These are phyloP conservation scores for Cinnamomum chago DNA, from an alignment of 164 flowering plant species.

Conservation along the genomic window DNA sequence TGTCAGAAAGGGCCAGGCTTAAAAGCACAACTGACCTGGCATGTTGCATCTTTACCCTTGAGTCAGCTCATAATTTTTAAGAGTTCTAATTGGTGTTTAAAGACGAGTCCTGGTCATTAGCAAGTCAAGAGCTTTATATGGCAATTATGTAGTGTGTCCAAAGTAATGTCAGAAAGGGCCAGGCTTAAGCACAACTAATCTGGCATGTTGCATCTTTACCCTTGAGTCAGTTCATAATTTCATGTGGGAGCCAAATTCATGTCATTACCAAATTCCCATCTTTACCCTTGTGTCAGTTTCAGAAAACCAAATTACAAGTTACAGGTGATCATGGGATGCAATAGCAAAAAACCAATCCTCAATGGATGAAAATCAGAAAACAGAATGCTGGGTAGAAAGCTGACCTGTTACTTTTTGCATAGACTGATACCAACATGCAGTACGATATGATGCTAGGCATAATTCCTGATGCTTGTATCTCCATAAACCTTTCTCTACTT, in stretches of 20 bases:
- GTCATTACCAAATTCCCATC: not conserved
- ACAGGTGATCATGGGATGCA: too few relatives aligned
- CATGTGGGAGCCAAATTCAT: not conserved
- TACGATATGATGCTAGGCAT: constrained; percentile 82
- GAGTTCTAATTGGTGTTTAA: too few relatives aligned
- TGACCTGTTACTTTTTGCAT: constrained; percentile 77
- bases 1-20: too few relatives aligned
- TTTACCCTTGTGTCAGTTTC: not conserved
- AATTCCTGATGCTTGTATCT: constrained; percentile 68
- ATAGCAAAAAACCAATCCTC: not conserved
- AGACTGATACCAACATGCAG: constrained; percentile 87
- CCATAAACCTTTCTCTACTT: constrained; percentile 74
- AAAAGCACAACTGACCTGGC: too few relatives aligned
- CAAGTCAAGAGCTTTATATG: too few relatives aligned
- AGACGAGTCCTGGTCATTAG: too few relatives aligned
- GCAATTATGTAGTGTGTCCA: too few relatives aligned
- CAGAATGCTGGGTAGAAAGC: constrained; percentile 7
- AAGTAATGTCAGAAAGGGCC: too few relatives aligned
- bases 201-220: not conserved
- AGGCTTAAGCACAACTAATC: too few relatives aligned
- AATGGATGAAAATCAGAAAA: not conserved
- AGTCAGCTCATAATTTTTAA: too few relatives aligned
- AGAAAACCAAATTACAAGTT: not conserved
- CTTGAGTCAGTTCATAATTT: too few relatives aligned
- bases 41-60: not conserved